Evolutionary conservation across 73 alveolate species (phyloP).

Genomic region (Diophrys appendiculata): DNA sequence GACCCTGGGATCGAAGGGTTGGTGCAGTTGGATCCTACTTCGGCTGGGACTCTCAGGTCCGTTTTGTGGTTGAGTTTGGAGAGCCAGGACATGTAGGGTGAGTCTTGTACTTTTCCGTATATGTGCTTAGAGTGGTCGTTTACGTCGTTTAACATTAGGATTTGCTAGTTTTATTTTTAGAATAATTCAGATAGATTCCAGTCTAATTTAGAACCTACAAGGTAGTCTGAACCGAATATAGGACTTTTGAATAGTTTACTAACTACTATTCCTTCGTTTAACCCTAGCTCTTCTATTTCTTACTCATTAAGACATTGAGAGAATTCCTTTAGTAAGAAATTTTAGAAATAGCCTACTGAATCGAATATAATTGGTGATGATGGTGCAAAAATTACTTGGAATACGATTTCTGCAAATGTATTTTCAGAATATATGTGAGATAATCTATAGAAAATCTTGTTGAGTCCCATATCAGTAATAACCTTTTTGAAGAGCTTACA

Average conservation of each 20-base stretch:
- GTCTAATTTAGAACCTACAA: conserved; percentile 6
- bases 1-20: neutral
- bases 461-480: conserved; percentile 32
- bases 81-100: conserved; percentile 17
- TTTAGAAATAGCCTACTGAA: conserved; percentile 48
- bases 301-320: conserved; percentile 11
- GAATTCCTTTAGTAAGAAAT: conserved; percentile 34
- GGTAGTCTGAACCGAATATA: conserved; percentile 52
- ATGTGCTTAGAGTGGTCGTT: conserved; percentile 22
- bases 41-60: neutral
- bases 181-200: conserved; percentile 20
- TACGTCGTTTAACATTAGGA: conserved; percentile 24
- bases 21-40: neutral
- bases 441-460: conserved; percentile 34
- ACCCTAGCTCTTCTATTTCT: conserved; percentile 17
- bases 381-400: conserved; percentile 36
- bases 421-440: conserved; percentile 39
- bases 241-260: neutral
- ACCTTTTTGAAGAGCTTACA: conserved; percentile 52
- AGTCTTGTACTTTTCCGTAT: conserved; percentile 42
- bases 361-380: conserved; percentile 50
- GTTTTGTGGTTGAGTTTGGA: conserved; percentile 20
- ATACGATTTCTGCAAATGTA: conserved; percentile 45
- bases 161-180: neutral
- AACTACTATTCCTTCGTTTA: conserved; percentile 7